phyloP scores from a whole-genome alignment of 768 basidiomycete species.

The Pisolithus orientalis region DNA sequence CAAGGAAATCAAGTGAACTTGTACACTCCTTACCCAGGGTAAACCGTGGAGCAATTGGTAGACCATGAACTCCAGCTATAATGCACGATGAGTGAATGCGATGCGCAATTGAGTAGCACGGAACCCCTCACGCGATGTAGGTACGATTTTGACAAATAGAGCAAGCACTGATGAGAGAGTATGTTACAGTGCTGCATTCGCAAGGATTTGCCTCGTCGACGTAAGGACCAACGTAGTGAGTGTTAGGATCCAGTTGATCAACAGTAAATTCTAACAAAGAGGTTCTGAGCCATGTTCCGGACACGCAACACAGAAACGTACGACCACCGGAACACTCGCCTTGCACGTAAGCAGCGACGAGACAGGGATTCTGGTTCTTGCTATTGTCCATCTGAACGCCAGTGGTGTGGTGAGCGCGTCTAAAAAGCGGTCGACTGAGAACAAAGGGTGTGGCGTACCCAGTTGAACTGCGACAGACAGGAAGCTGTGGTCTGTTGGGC shows the following conservation, averaged over 20 bases:
- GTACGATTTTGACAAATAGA: slow-evolving; percentile 46
- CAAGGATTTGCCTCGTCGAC: slow-evolving; percentile 29
- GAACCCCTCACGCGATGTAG: slow-evolving; percentile 28
- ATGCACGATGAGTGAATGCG: slow-evolving; percentile 3
- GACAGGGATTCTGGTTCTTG: slow-evolving; percentile 40
- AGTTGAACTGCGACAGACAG: slow-evolving; percentile 18
- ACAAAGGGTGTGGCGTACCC: slow-evolving; percentile 16
- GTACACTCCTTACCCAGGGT: slow-evolving; percentile 15
- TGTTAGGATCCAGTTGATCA: slow-evolving; percentile 29
- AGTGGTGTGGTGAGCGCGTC: too few relatives aligned
- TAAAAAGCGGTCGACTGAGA: neutral
- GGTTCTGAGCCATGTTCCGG: slow-evolving; percentile 4
- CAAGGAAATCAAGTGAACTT: slow-evolving; percentile 2
- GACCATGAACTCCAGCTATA: slow-evolving; percentile 49
- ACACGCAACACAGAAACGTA: slow-evolving; percentile 21
- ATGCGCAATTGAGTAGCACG: neutral
- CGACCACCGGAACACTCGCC: slow-evolving; percentile 37
- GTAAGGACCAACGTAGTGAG: slow-evolving; percentile 29
- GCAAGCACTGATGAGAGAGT: slow-evolving; percentile 52
- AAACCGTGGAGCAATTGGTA: slow-evolving; percentile 38
- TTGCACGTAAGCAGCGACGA: slow-evolving; percentile 37
- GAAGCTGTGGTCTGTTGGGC: slow-evolving; percentile 20
- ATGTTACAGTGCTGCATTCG: slow-evolving; percentile 51
- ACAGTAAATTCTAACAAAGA: slow-evolving; percentile 33
- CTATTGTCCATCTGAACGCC: slow-evolving; percentile 33